phyloP scores from a whole-genome alignment of 2,329 filamentous ascomycete species.

The Dactylellina haptotyla region DNA sequence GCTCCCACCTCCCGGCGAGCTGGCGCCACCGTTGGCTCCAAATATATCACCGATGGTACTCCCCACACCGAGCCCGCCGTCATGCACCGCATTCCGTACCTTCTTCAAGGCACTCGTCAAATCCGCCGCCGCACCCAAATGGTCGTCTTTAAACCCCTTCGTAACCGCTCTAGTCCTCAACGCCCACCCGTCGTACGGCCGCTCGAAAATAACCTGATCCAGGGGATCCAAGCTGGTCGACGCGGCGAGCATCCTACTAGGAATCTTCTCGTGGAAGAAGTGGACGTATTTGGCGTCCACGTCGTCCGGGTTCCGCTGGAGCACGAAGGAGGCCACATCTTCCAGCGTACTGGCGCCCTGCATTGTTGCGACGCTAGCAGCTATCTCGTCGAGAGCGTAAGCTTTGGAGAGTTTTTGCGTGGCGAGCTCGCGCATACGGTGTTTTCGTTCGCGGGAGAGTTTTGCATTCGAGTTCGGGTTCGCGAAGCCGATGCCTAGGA shows the following conservation, averaged over 20 bases:
- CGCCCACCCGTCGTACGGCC: slow-evolving; percentile 73
- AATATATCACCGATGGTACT: slow-evolving; percentile 61
- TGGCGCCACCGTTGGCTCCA: slow-evolving; percentile 15
- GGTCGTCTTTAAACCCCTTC: slow-evolving; percentile 79
- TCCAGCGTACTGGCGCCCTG: slow-evolving; percentile 80
- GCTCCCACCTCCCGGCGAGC: not conserved
- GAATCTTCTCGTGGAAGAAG: slow-evolving; percentile 91
- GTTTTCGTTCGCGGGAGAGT: slow-evolving; percentile 78
- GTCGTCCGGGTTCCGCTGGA: slow-evolving; percentile 75
- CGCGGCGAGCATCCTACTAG: slow-evolving; percentile 76
- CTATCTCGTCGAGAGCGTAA: slow-evolving; percentile 83
- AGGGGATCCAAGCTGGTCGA: slow-evolving; percentile 75
- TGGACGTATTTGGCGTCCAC: slow-evolving; percentile 86
- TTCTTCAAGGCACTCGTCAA: slow-evolving; percentile 73
- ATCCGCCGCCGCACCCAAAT: slow-evolving; percentile 74
- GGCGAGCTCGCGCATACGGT: slow-evolving; percentile 82
- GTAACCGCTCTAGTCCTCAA: slow-evolving; percentile 79
- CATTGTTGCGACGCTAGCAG: slow-evolving; percentile 84
- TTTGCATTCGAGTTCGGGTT: slow-evolving; percentile 68
- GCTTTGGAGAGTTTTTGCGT: slow-evolving; percentile 80
- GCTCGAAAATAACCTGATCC: slow-evolving; percentile 73
- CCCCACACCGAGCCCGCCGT: slow-evolving; percentile 67
- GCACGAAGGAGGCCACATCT: slow-evolving; percentile 76
- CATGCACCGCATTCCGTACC: slow-evolving; percentile 65
- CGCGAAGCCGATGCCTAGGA: slow-evolving; percentile 69